Percentiles rank a stretch among this genome's conserved stretches.
Evolutionary conservation across 1,284 basidiomycete species (phyloP).

Genomic region (Leccinum fallax): DNA sequence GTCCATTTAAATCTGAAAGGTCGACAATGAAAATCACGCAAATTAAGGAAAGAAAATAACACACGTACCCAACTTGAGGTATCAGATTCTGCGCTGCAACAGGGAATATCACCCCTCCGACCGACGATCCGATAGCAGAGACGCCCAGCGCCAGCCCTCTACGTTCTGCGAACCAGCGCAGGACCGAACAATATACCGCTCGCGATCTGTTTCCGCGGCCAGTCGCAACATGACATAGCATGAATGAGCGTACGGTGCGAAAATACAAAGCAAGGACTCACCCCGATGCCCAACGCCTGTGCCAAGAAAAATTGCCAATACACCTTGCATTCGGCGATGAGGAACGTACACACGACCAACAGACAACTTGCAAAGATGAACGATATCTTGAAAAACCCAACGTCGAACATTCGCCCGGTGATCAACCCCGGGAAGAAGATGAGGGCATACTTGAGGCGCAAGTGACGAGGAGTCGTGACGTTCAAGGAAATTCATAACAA

Average conservation of each 20-base stretch:
- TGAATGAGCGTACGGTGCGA: not conserved
- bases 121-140: slow-evolving; percentile 42
- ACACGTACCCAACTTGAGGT: slow-evolving; percentile 38
- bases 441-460: slow-evolving; percentile 38
- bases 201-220: slow-evolving; percentile 20
- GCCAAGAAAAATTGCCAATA: slow-evolving; percentile 59
- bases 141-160: slow-evolving; percentile 47
- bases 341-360: slow-evolving; percentile 48
- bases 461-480: not conserved
- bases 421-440: slow-evolving; percentile 42
- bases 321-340: slow-evolving; percentile 49
- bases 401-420: slow-evolving; percentile 31
- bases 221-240: not conserved
- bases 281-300: slow-evolving; percentile 49
- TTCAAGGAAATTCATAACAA: not conserved
- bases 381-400: slow-evolving; percentile 35
- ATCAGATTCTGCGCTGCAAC: slow-evolving; percentile 45
- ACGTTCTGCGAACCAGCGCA: slow-evolving; percentile 46
- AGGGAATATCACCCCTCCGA: slow-evolving; percentile 49
- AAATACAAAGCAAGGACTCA: slow-evolving; percentile 19
- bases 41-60: not conserved
- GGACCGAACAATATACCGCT: slow-evolving; percentile 46
- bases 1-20: slow-evolving; percentile 44
- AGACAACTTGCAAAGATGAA: slow-evolving; percentile 41
- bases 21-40: not conserved